These are phyloP conservation scores for Neurospora sp. DNA, from an alignment of 495 filamentous ascomycete species.

Conservation along the genomic window DNA sequence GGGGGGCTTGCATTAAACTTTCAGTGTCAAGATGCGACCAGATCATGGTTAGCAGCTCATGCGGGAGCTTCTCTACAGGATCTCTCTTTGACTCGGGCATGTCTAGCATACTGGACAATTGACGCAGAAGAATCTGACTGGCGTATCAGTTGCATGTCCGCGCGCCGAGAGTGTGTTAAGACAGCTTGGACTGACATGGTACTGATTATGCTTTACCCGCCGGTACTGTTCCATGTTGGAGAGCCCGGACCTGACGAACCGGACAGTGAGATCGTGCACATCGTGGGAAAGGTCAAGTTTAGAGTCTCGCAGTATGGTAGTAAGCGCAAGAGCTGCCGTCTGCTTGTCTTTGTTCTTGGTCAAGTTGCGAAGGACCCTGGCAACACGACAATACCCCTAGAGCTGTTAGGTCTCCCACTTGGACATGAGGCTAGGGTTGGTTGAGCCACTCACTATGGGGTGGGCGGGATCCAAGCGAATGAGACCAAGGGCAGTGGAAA, in stretches of 20 bases:
- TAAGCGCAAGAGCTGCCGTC: constrained; percentile 1
- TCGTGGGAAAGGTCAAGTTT: neutral
- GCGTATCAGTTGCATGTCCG: neutral
- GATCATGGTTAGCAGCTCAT: constrained; percentile 12
- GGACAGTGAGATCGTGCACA: constrained; percentile 2
- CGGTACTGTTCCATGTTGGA: constrained; percentile 4
- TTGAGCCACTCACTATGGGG: constrained; percentile 7
- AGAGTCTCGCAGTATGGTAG: constrained; percentile 3
- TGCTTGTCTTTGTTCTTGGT: neutral
- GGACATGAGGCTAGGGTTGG: neutral
- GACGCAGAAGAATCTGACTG: constrained; percentile 9
- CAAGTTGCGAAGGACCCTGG: constrained; percentile 11
- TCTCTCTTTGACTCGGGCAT: constrained; percentile 9
- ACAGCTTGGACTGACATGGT: constrained; percentile 6
- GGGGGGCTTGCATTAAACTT: constrained; percentile 10
- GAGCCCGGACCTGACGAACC: constrained; percentile 11
- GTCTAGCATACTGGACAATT: constrained; percentile 11
- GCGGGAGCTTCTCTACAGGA: constrained; percentile 14
- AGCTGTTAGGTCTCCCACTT: neutral
- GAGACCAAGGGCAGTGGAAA: constrained; percentile 15
- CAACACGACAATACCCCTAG: constrained; percentile 22
- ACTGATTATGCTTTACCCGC: constrained; percentile 1
- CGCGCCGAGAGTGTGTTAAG: neutral
- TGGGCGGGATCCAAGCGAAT: constrained; percentile 15
- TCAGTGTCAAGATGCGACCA: constrained; percentile 10